A percentile compares a stretch with the other conserved stretches of the same genome.
These are phyloP conservation scores for Xylariaceae sp. DNA, from an alignment of 2,329 filamentous ascomycete genomes.

Conservation along the genomic window DNA sequence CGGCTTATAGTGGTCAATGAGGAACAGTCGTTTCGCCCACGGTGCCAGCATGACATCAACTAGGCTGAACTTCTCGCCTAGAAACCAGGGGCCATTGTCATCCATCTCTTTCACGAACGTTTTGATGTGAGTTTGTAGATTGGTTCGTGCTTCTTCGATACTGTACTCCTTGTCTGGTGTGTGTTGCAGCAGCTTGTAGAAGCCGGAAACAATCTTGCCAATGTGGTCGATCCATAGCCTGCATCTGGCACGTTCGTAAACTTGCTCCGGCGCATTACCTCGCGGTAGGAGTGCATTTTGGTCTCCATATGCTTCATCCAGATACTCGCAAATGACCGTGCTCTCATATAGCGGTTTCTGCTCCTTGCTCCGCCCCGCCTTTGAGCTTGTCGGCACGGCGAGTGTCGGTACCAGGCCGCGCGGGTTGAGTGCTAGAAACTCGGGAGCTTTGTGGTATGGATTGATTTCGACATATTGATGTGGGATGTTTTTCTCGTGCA, in stretches of 20 bases:
- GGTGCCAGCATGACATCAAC: slow-evolving; percentile 71
- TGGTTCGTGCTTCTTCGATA: slow-evolving; percentile 52
- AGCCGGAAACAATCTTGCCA: slow-evolving; percentile 64
- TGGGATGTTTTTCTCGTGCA: slow-evolving; percentile 69
- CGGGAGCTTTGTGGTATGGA: slow-evolving; percentile 69
- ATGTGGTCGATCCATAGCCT: slow-evolving; percentile 75
- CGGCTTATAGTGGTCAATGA: slow-evolving; percentile 72
- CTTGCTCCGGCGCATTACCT: slow-evolving; percentile 34
- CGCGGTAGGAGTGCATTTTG: slow-evolving; percentile 52
- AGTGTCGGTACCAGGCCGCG: slow-evolving; percentile 74
- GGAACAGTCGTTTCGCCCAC: slow-evolving; percentile 69
- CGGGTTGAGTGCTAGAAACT: slow-evolving; percentile 69
- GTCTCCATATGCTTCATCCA: slow-evolving; percentile 64
- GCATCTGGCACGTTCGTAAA: slow-evolving; percentile 63
- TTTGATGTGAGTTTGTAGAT: slow-evolving; percentile 58
- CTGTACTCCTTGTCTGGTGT: slow-evolving; percentile 47
- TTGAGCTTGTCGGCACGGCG: slow-evolving; percentile 39
- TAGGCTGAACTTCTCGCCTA: slow-evolving; percentile 60
- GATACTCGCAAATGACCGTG: slow-evolving; percentile 69
- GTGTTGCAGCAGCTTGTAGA: slow-evolving; percentile 62
- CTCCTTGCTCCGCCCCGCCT: slow-evolving; percentile 22
- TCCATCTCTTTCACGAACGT: slow-evolving; percentile 61
- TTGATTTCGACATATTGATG: slow-evolving; percentile 79
- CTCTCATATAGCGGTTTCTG: slow-evolving; percentile 69
- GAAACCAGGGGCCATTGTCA: slow-evolving; percentile 61